Base-by-base conservation (phyloP, 257 asterid genomes). In the Solanum sparsipilum region DNA sequence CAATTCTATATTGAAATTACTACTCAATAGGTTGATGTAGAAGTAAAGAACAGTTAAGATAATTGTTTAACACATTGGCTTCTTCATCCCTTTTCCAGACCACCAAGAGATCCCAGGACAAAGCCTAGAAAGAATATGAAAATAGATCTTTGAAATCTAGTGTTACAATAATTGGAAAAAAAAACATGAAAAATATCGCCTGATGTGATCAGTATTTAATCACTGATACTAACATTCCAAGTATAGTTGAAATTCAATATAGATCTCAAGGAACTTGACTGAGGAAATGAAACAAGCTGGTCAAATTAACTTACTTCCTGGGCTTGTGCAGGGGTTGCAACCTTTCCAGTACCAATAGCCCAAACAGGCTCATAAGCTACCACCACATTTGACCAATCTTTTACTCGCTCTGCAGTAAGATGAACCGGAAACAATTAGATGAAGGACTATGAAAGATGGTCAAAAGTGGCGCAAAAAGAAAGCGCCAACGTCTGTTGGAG, bases 321-420 rank as follows among this genome's bases (percentile, higher is more conserved):
- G 88, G 98, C 99, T 93, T 97, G 99, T 78, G 96, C 98, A 87
- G 99, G 98, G 81, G 91, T 76, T 68, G 99, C 99, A 63, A 97
- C 99, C 94, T 95, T 96, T 86, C 99, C 99, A 68, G 99, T 97
- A 88, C 99, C 99, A 92, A 97, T 97, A 89, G 99, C 99, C 99
- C 99, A 97, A 88, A 97, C 99, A 90, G 99, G 99, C 93, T 97
- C 99, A 89, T 97, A 97, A 82, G 99, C 99, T 90, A 97, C 38
- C 86, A 97, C 99, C 84, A 97, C 94, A 29, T 96, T 95, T 71
- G 92, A 82, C 99, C 99, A 97, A 71, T 96, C 95, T 35, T 95
- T 90, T 78, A 97, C 92, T 72, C 85, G 78, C 1, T 91, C 99
- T 97, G 98, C 88, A 91, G 79, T 63, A 52, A 86, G 74, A 65